Evolutionary conservation across 192 early-diverging fungal genomes (phyloP).

Genomic region (Coemansia sp.): DNA sequence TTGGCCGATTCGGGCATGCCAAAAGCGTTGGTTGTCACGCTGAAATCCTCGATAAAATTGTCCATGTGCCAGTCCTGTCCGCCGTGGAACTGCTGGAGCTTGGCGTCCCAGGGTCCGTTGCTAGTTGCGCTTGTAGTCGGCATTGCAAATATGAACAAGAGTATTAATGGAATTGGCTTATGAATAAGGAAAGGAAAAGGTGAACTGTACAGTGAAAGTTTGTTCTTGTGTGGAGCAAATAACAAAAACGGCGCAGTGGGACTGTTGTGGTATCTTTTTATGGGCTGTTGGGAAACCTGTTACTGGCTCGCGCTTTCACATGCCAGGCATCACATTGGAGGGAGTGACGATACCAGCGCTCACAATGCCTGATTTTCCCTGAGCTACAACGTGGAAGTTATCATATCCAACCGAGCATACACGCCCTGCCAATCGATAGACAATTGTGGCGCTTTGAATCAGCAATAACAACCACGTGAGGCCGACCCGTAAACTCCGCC

Average conservation of each 20-base stretch:
- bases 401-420: neutral
- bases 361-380: neutral
- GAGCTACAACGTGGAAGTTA: neutral
- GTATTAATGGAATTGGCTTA: neutral
- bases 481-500: neutral
- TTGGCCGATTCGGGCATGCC: conserved; percentile 81
- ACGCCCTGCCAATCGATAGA: neutral
- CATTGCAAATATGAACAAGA: conserved; percentile 12
- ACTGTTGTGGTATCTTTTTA: neutral
- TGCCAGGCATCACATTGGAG: neutral
- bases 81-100: conserved; percentile 84
- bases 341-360: neutral
- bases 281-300: neutral
- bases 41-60: conserved; percentile 91
- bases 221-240: neutral
- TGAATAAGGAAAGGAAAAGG: conserved; percentile 6
- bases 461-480: neutral
- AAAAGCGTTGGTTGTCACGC: conserved; percentile 85
- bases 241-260: neutral
- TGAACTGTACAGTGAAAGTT: neutral
- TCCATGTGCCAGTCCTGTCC: conserved; percentile 83
- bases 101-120: conserved; percentile 73
- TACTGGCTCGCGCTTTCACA: conserved; percentile 1
- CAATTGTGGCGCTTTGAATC: neutral
- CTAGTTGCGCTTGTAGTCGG: conserved; percentile 5